Evolutionary conservation across 495 filamentous ascomycete species (phyloP), one percentile per base, ranked within the genome.

Genomic region (Cryomyces minteri): DNA sequence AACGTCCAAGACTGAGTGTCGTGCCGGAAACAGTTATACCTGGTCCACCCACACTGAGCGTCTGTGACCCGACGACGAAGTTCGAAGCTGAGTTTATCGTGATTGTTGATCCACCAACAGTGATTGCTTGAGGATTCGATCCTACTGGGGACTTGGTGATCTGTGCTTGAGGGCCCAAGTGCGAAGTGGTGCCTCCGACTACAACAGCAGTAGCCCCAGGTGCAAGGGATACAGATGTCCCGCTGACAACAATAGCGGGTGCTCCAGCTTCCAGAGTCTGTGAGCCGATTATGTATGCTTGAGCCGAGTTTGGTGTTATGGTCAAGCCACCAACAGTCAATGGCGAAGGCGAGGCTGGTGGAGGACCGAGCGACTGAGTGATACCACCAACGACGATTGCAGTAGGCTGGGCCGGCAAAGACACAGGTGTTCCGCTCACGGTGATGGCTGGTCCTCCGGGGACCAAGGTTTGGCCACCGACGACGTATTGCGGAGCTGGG

Each of bases 211-310:
- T 51, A 5, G 44, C 56, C 8, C 47, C 51, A 28, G 52, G 46
- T 1, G 40, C 50, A 11, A 62, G 53, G n/a, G 55, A 58, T 34
- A 59, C 37, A 14, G 53, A 48, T 4, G 48, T 52, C 9, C 54
- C 57, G 32, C 47, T 48, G 25, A 56, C 41, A 2, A 49, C 56
- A 34, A 59, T 41, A n/a, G 47, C 44, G 6, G 52, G 44, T 3
- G 46, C 54, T 28, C 58, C 58, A 41, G 56, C 39, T 4, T 38
- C 37, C 6, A 61, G 40, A n/a, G 52, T 56, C 37, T 57, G 52
- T 5, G 49, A 41, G 0, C 48, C 54, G 34, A 61, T 51, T 12
- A 51, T 48, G 44, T 56, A 59, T 12, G 50, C 48, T n/a, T 4
- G 5, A 8, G 5, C 48, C 5, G 29, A 30, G 32, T 29, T 37